Evolutionary conservation across 2,329 filamentous ascomycete genomes (phyloP).

Genomic region (Tolypocladium pustulatum): DNA sequence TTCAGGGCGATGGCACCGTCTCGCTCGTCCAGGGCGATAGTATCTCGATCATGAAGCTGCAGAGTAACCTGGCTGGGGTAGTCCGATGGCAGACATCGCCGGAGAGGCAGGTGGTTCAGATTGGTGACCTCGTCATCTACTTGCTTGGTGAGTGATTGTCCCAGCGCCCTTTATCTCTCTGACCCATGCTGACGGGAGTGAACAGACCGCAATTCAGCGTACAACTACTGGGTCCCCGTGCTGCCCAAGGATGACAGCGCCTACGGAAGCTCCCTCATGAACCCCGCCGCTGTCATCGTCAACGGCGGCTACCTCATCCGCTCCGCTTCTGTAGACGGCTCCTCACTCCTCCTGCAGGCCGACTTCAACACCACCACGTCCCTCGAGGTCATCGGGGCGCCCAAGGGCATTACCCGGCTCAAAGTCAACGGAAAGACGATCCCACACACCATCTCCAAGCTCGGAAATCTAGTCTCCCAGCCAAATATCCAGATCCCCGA

Average conservation of each 20-base stretch:
- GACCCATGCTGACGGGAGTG: not conserved
- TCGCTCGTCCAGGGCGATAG: conserved; percentile 15
- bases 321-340: conserved; percentile 43
- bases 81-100: conserved; percentile 21
- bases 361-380: conserved; percentile 62
- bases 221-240: conserved; percentile 59
- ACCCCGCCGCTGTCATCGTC: conserved; percentile 40
- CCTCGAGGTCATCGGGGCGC: conserved; percentile 58
- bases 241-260: conserved; percentile 24
- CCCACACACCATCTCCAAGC: conserved; percentile 22
- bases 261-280: conserved; percentile 24
- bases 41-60: conserved; percentile 11
- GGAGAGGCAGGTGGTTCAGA: conserved; percentile 17
- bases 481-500: conserved; percentile 43
- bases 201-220: conserved; percentile 52
- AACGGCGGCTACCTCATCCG: conserved; percentile 56
- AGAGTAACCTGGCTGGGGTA: conserved; percentile 8
- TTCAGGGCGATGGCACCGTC: conserved; percentile 19
- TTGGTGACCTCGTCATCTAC: conserved; percentile 31
- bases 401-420: conserved; percentile 33
- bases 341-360: conserved; percentile 51
- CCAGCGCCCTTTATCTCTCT: not conserved
- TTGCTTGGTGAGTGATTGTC: conserved; percentile 16
- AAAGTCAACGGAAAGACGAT: conserved; percentile 28
- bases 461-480: conserved; percentile 36